Evolutionary conservation across 208 protist genomes (phyloP).

Genomic region (Leishmania braziliensis): DNA sequence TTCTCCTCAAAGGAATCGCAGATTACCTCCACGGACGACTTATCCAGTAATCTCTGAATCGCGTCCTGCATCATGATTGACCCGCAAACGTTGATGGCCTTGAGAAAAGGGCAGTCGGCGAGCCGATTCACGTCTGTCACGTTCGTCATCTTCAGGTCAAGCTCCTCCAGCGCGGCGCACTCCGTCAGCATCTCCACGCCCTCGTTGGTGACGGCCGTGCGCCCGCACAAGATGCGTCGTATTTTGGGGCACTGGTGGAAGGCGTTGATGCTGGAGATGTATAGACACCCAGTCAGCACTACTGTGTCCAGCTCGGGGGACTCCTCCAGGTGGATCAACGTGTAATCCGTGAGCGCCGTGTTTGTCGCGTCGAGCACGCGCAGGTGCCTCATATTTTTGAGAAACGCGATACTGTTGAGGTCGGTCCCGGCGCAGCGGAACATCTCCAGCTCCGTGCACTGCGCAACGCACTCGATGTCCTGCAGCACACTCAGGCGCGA

Average conservation of each 20-base stretch:
- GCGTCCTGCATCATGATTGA: constrained; percentile 48
- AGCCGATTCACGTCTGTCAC: constrained; percentile 69
- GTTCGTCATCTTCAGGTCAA: constrained; percentile 73
- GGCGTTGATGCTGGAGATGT: constrained; percentile 81
- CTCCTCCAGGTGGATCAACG: constrained; percentile 61
- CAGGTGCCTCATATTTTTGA: constrained; percentile 49
- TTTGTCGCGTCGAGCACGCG: constrained; percentile 70
- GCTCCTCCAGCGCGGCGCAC: constrained; percentile 69
- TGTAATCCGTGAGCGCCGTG: constrained; percentile 58
- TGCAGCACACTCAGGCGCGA: constrained; percentile 54
- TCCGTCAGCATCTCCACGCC: constrained; percentile 60
- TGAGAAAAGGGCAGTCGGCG: constrained; percentile 53
- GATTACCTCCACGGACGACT: constrained; percentile 58
- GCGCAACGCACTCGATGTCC: constrained; percentile 51
- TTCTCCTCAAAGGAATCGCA: constrained; percentile 64
- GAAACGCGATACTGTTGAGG: constrained; percentile 63
- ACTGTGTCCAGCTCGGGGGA: constrained; percentile 72
- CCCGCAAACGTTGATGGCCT: constrained; percentile 68
- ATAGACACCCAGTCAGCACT: constrained; percentile 65
- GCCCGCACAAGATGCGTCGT: constrained; percentile 66
- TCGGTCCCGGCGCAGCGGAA: constrained; percentile 69
- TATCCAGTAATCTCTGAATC: constrained; percentile 50
- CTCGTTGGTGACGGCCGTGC: constrained; percentile 72
- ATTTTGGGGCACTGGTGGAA: constrained; percentile 76
- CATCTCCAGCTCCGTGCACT: constrained; percentile 66